phyloP scores from a whole-genome alignment of 2,329 filamentous ascomycete species.

The Neocatenulostroma microsporum region DNA sequence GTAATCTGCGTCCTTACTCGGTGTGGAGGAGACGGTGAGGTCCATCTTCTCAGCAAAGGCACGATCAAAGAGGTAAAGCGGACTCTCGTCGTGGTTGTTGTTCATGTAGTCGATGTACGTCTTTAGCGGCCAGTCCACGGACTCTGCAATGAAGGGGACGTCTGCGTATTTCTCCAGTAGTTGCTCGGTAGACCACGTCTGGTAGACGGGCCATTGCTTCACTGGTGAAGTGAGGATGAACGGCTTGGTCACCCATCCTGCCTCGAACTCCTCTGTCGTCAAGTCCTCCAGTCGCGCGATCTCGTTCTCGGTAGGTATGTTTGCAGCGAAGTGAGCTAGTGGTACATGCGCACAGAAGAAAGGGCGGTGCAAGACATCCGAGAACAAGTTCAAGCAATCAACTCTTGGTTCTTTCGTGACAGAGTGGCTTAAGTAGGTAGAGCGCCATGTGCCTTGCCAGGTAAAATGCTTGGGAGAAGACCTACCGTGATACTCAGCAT shows the following conservation, averaged over 20 bases:
- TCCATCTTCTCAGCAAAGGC: slow-evolving; percentile 80
- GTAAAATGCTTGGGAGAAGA: slow-evolving; percentile 41
- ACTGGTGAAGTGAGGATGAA: slow-evolving; percentile 83
- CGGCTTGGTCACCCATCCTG: slow-evolving; percentile 67
- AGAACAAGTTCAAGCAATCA: slow-evolving; percentile 73
- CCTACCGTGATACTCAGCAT: slow-evolving; percentile 32
- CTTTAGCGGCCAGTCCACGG: slow-evolving; percentile 83
- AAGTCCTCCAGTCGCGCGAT: slow-evolving; percentile 65
- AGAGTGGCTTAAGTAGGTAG: slow-evolving; percentile 60
- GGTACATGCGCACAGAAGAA: slow-evolving; percentile 79
- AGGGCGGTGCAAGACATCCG: slow-evolving; percentile 80
- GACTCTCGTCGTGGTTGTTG: slow-evolving; percentile 74
- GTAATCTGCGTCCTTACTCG: slow-evolving; percentile 51
- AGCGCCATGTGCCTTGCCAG: slow-evolving; percentile 81
- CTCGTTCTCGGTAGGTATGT: slow-evolving; percentile 65
- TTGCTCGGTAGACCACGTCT: slow-evolving; percentile 63
- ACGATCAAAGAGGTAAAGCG: slow-evolving; percentile 85
- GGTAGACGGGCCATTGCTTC: slow-evolving; percentile 69
- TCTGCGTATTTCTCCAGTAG: slow-evolving; percentile 58
- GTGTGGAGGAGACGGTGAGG: slow-evolving; percentile 45
- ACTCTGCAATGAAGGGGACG: slow-evolving; percentile 76
- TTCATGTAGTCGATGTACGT: slow-evolving; percentile 78
- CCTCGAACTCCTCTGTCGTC: slow-evolving; percentile 63
- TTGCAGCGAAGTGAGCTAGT: slow-evolving; percentile 56
- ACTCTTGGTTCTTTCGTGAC: slow-evolving; percentile 49